Base-by-base conservation (phyloP, 2,329 filamentous ascomycete species). In the Chlorencoelia australis region DNA sequence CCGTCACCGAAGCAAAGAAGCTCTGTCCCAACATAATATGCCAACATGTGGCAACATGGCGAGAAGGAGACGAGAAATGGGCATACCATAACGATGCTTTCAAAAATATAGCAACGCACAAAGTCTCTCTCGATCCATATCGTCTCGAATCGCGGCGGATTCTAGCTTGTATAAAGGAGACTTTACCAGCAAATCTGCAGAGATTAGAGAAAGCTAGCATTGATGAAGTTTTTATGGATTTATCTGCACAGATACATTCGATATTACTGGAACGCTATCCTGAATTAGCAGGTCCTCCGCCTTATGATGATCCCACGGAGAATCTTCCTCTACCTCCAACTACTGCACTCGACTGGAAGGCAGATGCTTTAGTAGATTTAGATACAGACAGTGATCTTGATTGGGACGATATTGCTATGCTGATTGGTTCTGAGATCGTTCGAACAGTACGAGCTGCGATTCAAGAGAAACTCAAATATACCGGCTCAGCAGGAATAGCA, bases 21-120 rank as follows among this genome's bases (percentile, higher is more conserved):
- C 67, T 85, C 44, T 98, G 91, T 52, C 88, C 89, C 0, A 67
- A 82, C 10, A 68, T 98, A 19, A 77, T 93, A 39, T 67, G 83
- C 36, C 89, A 95, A 60, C 91, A 98, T 58, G 91, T 96, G 13
- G 88, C 87, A 28, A 96, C 88, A 4, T 96, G 88, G 79, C 79
- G 83, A 51, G 88, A 94, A 57, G 89, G 89, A 0, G 85, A 95
- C 44, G 81, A 82, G 48, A 83, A 75, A 52, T 98, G 91, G 91
- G 83, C 79, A 8, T 98, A 98, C 56, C 79, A 82, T 37, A 74
- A 85, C 19, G 84, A 94, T 56, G 81, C 85, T 7, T 78, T 75
- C 36, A 74, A 73, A 52, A 78, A 85, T 50, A 91, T 95, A 49
- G 76, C 74, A 25, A 88, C 80, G 20, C 82, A 95, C 58, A 98